Percentiles rank a stretch among this genome's conserved stretches.
These are phyloP conservation scores for Thalassiosira mediterranea DNA, from an alignment of 352 stramenopile genomes.

Conservation along the genomic window DNA sequence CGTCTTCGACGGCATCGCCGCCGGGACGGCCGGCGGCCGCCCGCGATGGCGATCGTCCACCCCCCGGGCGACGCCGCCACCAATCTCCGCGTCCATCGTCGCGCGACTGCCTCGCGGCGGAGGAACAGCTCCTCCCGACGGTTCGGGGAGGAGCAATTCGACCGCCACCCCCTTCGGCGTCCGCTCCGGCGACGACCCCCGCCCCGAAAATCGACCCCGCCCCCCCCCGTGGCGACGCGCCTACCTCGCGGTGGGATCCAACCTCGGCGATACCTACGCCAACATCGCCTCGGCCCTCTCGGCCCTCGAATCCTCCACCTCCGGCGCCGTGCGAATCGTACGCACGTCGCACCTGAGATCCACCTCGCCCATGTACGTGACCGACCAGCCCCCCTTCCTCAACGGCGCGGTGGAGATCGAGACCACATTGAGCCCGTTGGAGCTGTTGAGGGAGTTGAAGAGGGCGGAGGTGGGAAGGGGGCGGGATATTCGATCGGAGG, in stretches of 20 bases:
- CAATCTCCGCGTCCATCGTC: too few species aligned
- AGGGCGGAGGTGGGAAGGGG: slow-evolving; percentile 89
- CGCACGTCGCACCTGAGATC: slow-evolving; percentile 91
- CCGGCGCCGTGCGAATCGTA: slow-evolving; percentile 42
- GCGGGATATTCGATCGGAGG: slow-evolving; percentile 76
- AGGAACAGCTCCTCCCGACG: too few species aligned
- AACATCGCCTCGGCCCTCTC: slow-evolving; percentile 69
- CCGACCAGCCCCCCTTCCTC: slow-evolving; percentile 93
- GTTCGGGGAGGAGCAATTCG: too few species aligned
- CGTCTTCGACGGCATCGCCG: too few species aligned
- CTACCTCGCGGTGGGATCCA: slow-evolving; percentile 81
- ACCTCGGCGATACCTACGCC: slow-evolving; percentile 72
- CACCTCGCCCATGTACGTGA: slow-evolving; percentile 93
- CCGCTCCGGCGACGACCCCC: background rate
- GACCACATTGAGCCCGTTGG: slow-evolving; percentile 84
- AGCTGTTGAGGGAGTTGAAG: slow-evolving; percentile 87
- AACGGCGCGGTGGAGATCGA: slow-evolving; percentile 91
- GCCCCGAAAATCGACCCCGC: too few species aligned
- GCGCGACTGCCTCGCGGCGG: too few species aligned
- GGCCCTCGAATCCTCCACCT: slow-evolving; percentile 22
- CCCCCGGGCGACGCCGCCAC: too few species aligned
- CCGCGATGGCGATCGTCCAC: too few species aligned
- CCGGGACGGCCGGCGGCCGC: too few species aligned
- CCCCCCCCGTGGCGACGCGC: slow-evolving; percentile 37
- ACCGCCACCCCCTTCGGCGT: too few species aligned